Conservation (phyloP, 371 early-diverging fungal species). For the Mortierella sp. region DNA sequence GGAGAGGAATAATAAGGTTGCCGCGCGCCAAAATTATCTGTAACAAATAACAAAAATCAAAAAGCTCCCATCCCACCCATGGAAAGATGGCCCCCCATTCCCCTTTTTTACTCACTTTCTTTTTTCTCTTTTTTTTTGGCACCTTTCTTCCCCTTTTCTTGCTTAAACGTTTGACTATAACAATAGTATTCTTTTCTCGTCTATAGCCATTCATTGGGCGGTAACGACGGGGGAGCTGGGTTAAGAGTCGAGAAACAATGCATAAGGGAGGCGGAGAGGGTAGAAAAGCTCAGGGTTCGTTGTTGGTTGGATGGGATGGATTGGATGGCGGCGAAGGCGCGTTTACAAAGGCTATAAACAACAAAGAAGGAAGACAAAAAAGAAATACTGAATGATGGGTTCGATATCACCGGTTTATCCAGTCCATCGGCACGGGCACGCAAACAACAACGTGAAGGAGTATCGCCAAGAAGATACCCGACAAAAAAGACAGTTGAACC, state of each 20-base stretch:
- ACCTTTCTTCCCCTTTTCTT: background rate
- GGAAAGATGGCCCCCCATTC: background rate
- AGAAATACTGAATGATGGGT: background rate
- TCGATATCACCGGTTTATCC: background rate
- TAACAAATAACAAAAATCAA: too few species aligned
- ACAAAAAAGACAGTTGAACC: background rate
- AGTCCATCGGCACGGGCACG: background rate
- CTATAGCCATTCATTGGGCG: too few species aligned
- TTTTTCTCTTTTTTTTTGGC: background rate
- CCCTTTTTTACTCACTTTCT: background rate
- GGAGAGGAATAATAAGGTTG: too few species aligned
- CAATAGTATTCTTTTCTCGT: too few species aligned
- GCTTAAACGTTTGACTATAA: too few species aligned
- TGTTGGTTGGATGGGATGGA: background rate
- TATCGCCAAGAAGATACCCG: background rate
- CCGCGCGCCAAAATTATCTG: too few species aligned
- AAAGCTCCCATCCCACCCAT: background rate
- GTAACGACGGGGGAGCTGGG: background rate
- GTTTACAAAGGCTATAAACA: background rate
- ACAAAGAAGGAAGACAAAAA: background rate
- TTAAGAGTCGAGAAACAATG: background rate
- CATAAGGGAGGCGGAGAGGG: background rate
- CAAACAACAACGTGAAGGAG: background rate
- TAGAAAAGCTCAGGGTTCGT: background rate
- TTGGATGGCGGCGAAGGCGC: background rate